Conservation (phyloP, 2,329 filamentous ascomycete species). For the Penicillium olsonii region DNA sequence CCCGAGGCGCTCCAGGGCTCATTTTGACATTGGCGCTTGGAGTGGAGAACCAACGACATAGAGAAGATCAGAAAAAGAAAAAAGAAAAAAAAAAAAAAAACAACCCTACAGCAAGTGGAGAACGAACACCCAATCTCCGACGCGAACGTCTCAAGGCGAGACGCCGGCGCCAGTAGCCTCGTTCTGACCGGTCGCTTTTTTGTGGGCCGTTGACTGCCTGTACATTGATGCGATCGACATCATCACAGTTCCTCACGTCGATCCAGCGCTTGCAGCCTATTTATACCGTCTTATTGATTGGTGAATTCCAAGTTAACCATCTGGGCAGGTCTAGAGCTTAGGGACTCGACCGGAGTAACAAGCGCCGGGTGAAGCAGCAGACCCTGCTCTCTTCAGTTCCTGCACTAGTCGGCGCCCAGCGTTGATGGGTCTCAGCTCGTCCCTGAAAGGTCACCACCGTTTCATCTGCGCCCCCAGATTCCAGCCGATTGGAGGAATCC, state of each 20-base stretch:
- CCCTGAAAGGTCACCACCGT: slow-evolving; percentile 11
- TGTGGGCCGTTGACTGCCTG: too few species aligned
- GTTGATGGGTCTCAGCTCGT: slow-evolving; percentile 8
- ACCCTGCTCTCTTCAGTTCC: slow-evolving; percentile 17
- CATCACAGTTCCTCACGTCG: not conserved
- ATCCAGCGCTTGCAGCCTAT: slow-evolving; percentile 9
- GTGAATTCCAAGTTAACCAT: too few species aligned
- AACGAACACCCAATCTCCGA: not conserved
- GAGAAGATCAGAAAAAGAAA: not conserved
- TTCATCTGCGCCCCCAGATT: slow-evolving; percentile 9
- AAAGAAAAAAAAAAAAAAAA: not conserved
- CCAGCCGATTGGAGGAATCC: slow-evolving; percentile 18
- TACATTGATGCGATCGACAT: too few species aligned
- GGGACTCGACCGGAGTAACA: too few species aligned
- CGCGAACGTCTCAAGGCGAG: slow-evolving; percentile 5
- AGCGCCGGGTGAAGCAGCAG: too few species aligned
- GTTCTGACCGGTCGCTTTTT: slow-evolving; percentile 2
- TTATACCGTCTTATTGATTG: not conserved
- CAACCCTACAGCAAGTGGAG: not conserved
- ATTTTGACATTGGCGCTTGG: not conserved
- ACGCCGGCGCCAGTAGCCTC: not conserved
- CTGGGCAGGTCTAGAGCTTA: too few species aligned
- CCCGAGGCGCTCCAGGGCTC: too few species aligned
- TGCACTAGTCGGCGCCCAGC: slow-evolving; percentile 21
- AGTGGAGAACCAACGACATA: not conserved